Evolutionary conservation across 2,329 filamentous ascomycete genomes (phyloP).

Genomic region (Podosphaera xanthii): DNA sequence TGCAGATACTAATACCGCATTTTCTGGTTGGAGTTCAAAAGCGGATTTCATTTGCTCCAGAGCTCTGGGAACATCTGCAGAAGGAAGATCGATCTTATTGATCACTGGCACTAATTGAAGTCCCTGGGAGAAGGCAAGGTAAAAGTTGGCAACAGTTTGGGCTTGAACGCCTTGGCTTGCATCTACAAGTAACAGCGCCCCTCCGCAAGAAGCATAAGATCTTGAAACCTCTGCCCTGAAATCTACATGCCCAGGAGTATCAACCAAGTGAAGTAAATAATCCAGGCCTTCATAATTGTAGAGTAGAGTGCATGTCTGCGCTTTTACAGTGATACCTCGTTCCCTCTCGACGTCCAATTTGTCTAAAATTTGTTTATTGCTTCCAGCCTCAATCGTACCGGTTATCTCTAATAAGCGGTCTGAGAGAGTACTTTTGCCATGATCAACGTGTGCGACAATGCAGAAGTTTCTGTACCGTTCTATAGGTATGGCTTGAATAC

Average conservation of each 20-base stretch:
- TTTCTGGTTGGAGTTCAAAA: constrained; percentile 67
- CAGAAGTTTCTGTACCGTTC: constrained; percentile 84
- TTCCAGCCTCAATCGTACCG: constrained; percentile 67
- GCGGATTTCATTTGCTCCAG: constrained; percentile 66
- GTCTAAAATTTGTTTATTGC: constrained; percentile 88
- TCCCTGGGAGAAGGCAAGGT: constrained; percentile 83
- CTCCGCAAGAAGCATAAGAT: constrained; percentile 89
- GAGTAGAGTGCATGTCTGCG: constrained; percentile 95
- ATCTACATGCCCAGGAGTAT: constrained; percentile 93
- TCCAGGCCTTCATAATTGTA: constrained; percentile 71
- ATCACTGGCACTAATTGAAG: constrained; percentile 72
- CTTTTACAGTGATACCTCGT: constrained; percentile 93
- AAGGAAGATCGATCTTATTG: constrained; percentile 88
- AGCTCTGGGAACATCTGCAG: constrained; percentile 68
- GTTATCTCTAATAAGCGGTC: constrained; percentile 85
- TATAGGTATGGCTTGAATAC: constrained; percentile 54
- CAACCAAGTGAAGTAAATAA: constrained; percentile 84
- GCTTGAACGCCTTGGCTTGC: constrained; percentile 92
- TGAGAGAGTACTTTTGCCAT: constrained; percentile 90
- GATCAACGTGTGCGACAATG: constrained; percentile 95
- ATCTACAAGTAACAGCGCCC: constrained; percentile 78
- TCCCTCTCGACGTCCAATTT: constrained; percentile 93
- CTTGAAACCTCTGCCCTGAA: constrained; percentile 90
- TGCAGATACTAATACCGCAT: constrained; percentile 61
- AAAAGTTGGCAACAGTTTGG: constrained; percentile 97